Conservation (phyloP, 139 green algal genomes). For the Chlorella sorokiniana region DNA sequence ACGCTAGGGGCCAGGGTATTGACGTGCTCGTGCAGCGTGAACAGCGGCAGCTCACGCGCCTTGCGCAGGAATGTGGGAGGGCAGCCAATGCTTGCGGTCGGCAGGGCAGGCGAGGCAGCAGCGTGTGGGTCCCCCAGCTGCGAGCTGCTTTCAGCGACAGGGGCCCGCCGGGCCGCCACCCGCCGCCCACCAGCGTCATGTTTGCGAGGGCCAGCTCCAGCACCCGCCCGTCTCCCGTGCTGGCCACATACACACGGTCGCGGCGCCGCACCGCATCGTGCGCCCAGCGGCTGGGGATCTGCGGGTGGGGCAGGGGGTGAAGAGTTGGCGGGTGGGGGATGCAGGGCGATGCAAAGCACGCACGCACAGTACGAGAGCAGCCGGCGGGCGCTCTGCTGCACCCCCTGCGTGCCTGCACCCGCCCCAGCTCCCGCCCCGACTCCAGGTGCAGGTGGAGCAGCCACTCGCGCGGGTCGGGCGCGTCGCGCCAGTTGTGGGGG, state of each 20-base stretch:
- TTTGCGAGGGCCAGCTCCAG: conserved; percentile 64
- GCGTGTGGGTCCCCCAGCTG: too few relatives aligned
- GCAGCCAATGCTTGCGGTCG: too few relatives aligned
- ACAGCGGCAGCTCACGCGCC: conserved; percentile 57
- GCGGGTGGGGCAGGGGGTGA: not conserved
- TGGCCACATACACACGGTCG: conserved; percentile 63
- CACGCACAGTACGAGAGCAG: not conserved
- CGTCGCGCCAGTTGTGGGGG: conserved; percentile 79
- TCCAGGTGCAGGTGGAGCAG: conserved; percentile 68
- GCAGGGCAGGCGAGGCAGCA: too few relatives aligned
- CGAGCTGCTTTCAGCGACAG: too few relatives aligned
- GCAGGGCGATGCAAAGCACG: not conserved
- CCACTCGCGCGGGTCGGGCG: conserved; percentile 52
- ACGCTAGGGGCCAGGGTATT: conserved; percentile 73
- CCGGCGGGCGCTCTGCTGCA: not conserved
- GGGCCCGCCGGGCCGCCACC: not conserved
- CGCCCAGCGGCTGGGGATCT: conserved; percentile 58
- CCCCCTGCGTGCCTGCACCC: conserved; percentile 39
- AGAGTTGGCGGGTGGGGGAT: too few relatives aligned
- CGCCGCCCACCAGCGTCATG: conserved; percentile 52
- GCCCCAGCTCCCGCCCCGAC: conserved; percentile 55
- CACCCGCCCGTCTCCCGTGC: conserved; percentile 69
- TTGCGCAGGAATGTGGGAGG: too few relatives aligned
- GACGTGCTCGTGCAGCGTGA: conserved; percentile 69
- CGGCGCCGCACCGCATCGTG: conserved; percentile 71